Evolutionary conservation across 306 rosid genomes (phyloP).

Genomic region (Cucurbita argyrosperma): DNA sequence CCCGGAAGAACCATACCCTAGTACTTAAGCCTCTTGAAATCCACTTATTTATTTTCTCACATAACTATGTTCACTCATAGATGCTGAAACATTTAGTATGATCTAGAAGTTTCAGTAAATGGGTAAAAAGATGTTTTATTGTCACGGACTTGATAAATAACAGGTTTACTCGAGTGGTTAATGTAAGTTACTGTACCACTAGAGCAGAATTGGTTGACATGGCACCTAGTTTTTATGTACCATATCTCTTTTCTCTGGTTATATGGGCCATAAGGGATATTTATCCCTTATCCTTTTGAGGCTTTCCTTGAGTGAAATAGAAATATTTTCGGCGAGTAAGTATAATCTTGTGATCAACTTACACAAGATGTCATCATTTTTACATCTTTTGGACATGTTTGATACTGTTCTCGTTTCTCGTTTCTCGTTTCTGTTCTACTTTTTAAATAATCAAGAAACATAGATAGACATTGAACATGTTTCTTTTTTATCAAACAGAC

Average conservation of each 20-base stretch:
- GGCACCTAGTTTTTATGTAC: not conserved
- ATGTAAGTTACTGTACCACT: not conserved
- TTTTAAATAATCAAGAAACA: no score
- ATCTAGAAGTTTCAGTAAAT: not conserved
- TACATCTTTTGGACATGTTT: not conserved
- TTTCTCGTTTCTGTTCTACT: no score
- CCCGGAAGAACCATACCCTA: not conserved
- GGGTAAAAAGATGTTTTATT: not conserved
- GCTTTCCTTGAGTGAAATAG: no score
- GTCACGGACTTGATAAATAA: not conserved
- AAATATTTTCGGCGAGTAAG: not conserved
- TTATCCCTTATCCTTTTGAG: not conserved
- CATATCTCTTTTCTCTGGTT: not conserved
- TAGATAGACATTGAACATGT: no score
- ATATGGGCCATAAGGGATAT: not conserved
- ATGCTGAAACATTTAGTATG: not conserved
- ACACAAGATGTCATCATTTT: not conserved
- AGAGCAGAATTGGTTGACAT: not conserved
- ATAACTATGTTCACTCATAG: not conserved
- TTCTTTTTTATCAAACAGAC: no score
- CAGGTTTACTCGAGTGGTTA: not conserved
- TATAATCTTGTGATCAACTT: not conserved
- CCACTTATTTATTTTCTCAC: not conserved
- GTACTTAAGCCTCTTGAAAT: not conserved
- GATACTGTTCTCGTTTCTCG: no score